These are phyloP conservation scores for Nitzschia sp. DNA, from an alignment of 108 stramenopile genomes.

Conservation along the genomic window DNA sequence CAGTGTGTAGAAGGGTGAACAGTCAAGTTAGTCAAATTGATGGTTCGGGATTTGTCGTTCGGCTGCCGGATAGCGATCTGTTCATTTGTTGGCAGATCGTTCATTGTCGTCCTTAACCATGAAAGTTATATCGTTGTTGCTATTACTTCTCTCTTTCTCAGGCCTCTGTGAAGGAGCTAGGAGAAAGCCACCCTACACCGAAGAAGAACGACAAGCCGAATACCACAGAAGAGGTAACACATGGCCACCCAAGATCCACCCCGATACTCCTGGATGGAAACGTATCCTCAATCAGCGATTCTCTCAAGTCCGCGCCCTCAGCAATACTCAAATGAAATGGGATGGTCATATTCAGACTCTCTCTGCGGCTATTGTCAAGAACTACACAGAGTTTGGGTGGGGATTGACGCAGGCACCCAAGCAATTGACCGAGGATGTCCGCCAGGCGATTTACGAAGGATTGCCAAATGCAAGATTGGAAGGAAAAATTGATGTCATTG, in stretches of 20 bases:
- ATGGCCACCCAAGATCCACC: conserved; percentile 53
- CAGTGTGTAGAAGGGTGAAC: too few species aligned
- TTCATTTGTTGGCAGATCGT: too few species aligned
- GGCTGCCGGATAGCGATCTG: too few species aligned
- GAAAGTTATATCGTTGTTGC: background rate
- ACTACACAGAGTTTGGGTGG: conserved; percentile 74
- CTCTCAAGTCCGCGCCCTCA: conserved; percentile 45
- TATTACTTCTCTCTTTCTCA: background rate
- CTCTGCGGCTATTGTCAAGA: conserved; percentile 37
- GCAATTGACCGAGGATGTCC: conserved; percentile 38
- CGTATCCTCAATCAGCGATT: conserved; percentile 52
- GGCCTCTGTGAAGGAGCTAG: background rate
- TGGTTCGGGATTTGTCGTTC: too few species aligned
- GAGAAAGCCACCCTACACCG: conserved; percentile 23
- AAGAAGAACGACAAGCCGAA: conserved; percentile 48
- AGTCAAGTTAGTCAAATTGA: background rate
- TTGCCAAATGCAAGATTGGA: conserved; percentile 27
- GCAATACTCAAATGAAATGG: conserved; percentile 41
- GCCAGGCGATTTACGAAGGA: conserved; percentile 35
- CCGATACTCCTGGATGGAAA: conserved; percentile 59
- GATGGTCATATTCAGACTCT: conserved; percentile 61
- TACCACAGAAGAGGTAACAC: conserved; percentile 47
- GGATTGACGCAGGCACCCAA: conserved; percentile 58
- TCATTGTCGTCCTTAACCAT: background rate
- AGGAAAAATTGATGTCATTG: conserved; percentile 43